Evolutionary conservation across 768 basidiomycete species (phyloP).

Genomic region (Leucogyrophana mollusca): DNA sequence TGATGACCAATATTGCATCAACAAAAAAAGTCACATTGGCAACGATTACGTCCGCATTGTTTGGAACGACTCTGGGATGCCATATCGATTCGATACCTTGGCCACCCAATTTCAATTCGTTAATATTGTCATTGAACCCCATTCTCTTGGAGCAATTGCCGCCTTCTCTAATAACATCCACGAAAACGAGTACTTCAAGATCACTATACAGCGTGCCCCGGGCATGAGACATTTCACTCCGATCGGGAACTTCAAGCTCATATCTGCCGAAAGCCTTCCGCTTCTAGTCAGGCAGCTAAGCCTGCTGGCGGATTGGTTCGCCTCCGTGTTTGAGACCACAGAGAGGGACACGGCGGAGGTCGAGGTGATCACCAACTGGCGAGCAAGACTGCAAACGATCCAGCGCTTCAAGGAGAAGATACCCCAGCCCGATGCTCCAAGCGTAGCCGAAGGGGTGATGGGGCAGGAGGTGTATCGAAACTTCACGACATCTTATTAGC

Average conservation of each 20-base stretch:
- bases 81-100: constrained; percentile 90
- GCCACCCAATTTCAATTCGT: constrained; percentile 94
- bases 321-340: constrained; percentile 77
- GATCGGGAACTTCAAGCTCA: constrained; percentile 90
- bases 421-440: constrained; percentile 22
- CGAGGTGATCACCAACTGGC: constrained; percentile 91
- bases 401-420: constrained; percentile 49
- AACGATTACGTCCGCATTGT: constrained; percentile 96
- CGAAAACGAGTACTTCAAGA: constrained; percentile 95
- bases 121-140: constrained; percentile 96
- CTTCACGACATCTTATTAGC: constrained; percentile 54
- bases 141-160: constrained; percentile 79
- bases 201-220: constrained; percentile 81
- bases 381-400: constrained; percentile 75
- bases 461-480: constrained; percentile 53
- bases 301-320: constrained; percentile 87
- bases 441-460: constrained; percentile 42
- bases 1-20: constrained; percentile 66
- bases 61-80: constrained; percentile 94
- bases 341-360: constrained; percentile 64
- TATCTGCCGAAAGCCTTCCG: constrained; percentile 85
- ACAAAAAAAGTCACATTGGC: constrained; percentile 95
- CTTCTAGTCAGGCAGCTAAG: constrained; percentile 87
- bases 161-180: constrained; percentile 82
- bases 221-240: constrained; percentile 96